Conservation (phyloP, 345 rosid genomes). For the Viola odorata region DNA sequence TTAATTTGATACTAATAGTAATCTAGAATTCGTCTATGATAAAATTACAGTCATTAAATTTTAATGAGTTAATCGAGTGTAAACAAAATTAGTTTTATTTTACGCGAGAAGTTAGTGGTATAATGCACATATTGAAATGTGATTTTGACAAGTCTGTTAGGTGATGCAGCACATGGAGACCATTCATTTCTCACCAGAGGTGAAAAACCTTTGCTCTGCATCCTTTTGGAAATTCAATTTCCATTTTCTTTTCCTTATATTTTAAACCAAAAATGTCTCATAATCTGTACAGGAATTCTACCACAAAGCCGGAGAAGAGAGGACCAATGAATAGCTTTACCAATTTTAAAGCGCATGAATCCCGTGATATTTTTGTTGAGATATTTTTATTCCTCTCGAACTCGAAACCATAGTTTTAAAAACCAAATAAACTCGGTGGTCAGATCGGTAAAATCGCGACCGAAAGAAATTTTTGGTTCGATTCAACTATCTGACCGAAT, state of each 20-base stretch:
- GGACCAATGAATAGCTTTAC: neutral
- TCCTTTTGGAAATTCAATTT: neutral
- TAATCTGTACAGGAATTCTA: neutral
- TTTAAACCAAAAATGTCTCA: neutral
- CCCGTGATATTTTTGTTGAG: too few species aligned
- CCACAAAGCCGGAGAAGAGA: neutral
- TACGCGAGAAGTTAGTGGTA: neutral
- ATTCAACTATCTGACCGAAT: too few species aligned
- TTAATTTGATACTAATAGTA: too few species aligned
- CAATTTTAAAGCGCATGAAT: neutral
- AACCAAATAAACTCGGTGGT: too few species aligned
- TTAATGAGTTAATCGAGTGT: neutral
- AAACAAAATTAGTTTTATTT: neutral
- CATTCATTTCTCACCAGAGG: conserved; percentile 11
- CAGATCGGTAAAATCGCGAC: too few species aligned
- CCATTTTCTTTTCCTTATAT: neutral
- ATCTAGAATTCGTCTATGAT: too few species aligned
- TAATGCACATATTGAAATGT: too few species aligned
- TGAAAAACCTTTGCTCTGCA: neutral
- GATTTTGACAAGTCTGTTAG: conserved; percentile 19
- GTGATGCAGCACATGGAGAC: conserved; percentile 23
- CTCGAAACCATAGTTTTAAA: too few species aligned
- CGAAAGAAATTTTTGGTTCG: too few species aligned
- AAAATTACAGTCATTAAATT: too few species aligned
- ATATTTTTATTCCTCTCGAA: neutral